Evolutionary conservation across 805 yeast species (phyloP).

Genomic region (Candida morakotiae): DNA sequence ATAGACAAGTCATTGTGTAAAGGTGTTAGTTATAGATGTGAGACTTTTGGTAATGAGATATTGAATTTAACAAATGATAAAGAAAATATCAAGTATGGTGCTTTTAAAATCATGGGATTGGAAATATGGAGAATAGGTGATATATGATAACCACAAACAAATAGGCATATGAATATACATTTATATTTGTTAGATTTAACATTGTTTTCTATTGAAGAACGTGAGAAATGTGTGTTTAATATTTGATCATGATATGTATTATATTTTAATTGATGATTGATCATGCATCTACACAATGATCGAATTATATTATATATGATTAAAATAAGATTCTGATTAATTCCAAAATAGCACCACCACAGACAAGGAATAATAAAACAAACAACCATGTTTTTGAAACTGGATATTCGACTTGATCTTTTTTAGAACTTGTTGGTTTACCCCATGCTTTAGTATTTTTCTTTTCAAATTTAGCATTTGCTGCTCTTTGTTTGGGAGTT

Average conservation of each 20-base stretch:
- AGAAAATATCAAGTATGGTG: constrained; percentile 42
- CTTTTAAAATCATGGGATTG: constrained; percentile 69
- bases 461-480: constrained; percentile 81
- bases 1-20: constrained; percentile 65
- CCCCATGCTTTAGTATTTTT: constrained; percentile 72
- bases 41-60: constrained; percentile 88
- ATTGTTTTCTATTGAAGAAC: no score
- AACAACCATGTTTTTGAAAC: constrained; percentile 63
- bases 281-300: no score
- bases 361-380: constrained; percentile 58
- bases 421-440: constrained; percentile 47
- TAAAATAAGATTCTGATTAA: constrained; percentile 44
- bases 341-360: constrained; percentile 83
- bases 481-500: constrained; percentile 82
- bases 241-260: no score
- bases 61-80: constrained; percentile 29
- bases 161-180: no score
- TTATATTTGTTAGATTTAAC: no score
- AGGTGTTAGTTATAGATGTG: constrained; percentile 77
- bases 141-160: no score
- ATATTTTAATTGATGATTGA: no score
- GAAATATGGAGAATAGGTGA: constrained; percentile 81
- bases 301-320: no score
- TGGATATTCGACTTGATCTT: constrained; percentile 43
- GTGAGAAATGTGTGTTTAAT: no score